Evolutionary conservation across 345 rosid species (phyloP).

Genomic region (Rhodamnia argentea): DNA sequence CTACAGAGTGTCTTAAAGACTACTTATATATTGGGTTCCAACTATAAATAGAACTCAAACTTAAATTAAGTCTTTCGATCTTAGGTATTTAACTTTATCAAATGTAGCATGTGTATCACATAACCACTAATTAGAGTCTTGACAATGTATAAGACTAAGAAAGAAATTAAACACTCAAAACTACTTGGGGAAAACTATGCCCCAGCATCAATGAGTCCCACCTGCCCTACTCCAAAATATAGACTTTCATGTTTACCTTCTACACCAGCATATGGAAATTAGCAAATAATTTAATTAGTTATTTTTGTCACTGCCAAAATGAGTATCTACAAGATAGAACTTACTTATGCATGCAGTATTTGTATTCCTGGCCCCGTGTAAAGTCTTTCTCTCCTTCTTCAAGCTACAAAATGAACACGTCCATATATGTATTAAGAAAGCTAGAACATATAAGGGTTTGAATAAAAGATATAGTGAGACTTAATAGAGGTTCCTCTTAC

Average conservation of each 20-base stretch:
- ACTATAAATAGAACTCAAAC: neutral
- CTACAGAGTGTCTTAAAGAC: neutral
- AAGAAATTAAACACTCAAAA: neutral
- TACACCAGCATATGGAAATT: neutral
- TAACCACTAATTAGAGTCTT: neutral
- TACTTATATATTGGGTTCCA: neutral
- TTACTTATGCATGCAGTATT: slow-evolving; percentile 83
- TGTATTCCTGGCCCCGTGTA: slow-evolving; percentile 66
- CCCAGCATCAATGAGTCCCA: neutral
- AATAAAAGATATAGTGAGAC: neutral
- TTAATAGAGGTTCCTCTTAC: slow-evolving; percentile 19
- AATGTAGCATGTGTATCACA: neutral
- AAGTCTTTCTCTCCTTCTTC: slow-evolving; percentile 83
- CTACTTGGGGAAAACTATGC: neutral
- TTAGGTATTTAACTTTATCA: neutral
- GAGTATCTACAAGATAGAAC: slow-evolving; percentile 2
- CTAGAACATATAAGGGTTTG: neutral
- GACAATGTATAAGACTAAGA: neutral
- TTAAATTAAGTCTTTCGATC: neutral
- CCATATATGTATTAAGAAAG: neutral
- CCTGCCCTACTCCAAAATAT: neutral
- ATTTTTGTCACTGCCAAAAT: neutral
- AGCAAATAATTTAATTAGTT: neutral
- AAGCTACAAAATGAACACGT: slow-evolving; percentile 22
- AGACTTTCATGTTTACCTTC: neutral